phyloP scores from a whole-genome alignment of 2,329 filamentous ascomycete species.

The Fusarium sp. region DNA sequence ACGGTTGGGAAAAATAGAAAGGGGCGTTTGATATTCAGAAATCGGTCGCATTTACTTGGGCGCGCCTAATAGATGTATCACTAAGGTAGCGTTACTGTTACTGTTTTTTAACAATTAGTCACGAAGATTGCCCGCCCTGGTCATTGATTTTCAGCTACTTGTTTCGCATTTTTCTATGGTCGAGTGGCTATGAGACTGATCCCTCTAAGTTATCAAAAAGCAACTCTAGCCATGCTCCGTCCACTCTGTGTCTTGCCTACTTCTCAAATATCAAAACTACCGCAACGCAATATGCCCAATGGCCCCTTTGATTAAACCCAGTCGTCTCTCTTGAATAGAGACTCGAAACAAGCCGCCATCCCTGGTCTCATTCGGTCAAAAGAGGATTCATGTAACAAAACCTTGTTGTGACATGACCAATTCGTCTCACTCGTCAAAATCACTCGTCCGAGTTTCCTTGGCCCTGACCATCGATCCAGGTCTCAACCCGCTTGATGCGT shows the following conservation, averaged over 20 bases:
- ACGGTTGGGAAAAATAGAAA: conserved; percentile 35
- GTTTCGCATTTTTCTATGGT: neutral
- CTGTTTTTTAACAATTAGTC: conserved; percentile 1
- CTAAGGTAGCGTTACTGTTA: conserved; percentile 17
- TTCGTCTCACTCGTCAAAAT: neutral
- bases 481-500: conserved; percentile 27
- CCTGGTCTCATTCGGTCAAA: neutral
- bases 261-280: neutral
- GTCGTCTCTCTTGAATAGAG: conserved; percentile 1
- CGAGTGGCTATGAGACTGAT: conserved; percentile 2
- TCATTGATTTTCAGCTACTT: conserved; percentile 8
- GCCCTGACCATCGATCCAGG: conserved; percentile 33
- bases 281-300: neutral
- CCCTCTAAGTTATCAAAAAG: conserved; percentile 20
- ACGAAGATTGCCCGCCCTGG: conserved; percentile 10
- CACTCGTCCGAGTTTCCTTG: conserved; percentile 2
- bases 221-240: conserved; percentile 6
- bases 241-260: conserved; percentile 10
- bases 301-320: neutral
- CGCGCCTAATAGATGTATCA: conserved; percentile 24
- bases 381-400: neutral
- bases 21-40: conserved; percentile 2
- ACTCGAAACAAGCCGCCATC: conserved; percentile 1
- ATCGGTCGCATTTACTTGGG: conserved; percentile 22
- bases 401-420: neutral